phyloP scores from a whole-genome alignment of 148 eudicot species.

The Fallopia convolvulus region DNA sequence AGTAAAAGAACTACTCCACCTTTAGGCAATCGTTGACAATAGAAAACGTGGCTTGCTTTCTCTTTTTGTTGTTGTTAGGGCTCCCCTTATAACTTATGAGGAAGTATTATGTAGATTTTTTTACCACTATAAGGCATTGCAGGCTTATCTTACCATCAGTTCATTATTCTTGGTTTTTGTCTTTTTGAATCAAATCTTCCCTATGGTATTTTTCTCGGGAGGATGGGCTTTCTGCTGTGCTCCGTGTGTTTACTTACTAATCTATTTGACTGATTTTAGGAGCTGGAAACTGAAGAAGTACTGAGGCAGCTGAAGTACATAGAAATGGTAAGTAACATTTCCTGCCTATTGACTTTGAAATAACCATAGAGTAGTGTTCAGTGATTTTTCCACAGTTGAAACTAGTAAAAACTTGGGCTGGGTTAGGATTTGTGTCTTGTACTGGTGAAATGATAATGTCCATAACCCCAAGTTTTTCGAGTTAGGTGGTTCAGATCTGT shows the following conservation, averaged over 20 bases:
- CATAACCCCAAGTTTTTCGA: neutral
- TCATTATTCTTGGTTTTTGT: neutral
- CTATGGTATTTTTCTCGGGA: slow-evolving; percentile 1
- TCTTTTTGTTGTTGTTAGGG: neutral
- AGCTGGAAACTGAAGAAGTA: slow-evolving; percentile 73
- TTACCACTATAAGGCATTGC: neutral
- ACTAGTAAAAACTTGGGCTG: neutral
- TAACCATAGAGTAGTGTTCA: neutral
- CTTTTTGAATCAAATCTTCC: neutral
- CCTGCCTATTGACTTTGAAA: neutral
- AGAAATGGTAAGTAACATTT: slow-evolving; percentile 43
- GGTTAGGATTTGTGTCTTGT: neutral
- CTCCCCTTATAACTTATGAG: neutral
- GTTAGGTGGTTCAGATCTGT: neutral
- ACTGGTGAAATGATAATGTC: neutral
- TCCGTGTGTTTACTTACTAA: neutral
- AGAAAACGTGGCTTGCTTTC: neutral
- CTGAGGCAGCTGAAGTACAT: slow-evolving; percentile 78
- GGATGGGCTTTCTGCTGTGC: neutral
- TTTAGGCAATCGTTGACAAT: neutral
- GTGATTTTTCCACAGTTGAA: neutral
- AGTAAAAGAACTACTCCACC: neutral
- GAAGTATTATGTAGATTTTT: neutral
- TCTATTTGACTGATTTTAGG: slow-evolving; percentile 26
- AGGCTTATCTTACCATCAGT: neutral